These are phyloP conservation scores for Apiospora pterosperma DNA, from an alignment of 2,329 filamentous ascomycete genomes.

Conservation along the genomic window DNA sequence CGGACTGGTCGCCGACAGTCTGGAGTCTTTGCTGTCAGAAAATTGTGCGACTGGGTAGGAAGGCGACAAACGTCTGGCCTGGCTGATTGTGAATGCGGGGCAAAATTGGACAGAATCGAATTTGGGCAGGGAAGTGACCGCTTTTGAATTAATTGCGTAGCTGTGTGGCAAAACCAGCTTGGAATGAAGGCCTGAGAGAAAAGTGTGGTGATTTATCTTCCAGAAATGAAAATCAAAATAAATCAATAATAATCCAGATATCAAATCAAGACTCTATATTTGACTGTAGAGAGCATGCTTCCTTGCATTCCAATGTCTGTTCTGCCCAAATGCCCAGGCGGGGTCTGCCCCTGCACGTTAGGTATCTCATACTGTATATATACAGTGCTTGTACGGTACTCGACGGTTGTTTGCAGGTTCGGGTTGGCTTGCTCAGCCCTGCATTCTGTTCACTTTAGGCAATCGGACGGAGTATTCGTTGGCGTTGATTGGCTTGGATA, in stretches of 20 bases:
- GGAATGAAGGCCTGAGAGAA: background rate
- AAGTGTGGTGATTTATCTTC: no score
- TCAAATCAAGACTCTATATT: no score
- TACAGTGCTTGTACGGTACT: background rate
- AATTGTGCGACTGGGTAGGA: background rate
- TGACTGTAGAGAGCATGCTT: background rate
- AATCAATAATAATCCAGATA: background rate
- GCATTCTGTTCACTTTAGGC: background rate
- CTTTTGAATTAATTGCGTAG: background rate
- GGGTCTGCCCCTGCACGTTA: background rate
- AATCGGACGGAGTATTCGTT: background rate
- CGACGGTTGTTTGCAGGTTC: background rate
- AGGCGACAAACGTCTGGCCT: background rate
- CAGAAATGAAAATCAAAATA: no score
- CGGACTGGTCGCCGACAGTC: background rate
- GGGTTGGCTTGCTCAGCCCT: background rate
- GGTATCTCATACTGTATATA: background rate
- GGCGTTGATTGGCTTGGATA: background rate
- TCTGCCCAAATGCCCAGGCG: background rate
- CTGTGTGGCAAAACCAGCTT: background rate
- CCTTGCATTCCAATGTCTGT: background rate
- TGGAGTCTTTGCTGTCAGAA: background rate
- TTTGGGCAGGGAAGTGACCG: background rate
- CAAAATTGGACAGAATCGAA: slow-evolving; percentile 1
- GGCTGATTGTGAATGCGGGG: background rate